Conservation (phyloP, 2,329 filamentous ascomycete genomes). For the Fusarium torulosum region DNA sequence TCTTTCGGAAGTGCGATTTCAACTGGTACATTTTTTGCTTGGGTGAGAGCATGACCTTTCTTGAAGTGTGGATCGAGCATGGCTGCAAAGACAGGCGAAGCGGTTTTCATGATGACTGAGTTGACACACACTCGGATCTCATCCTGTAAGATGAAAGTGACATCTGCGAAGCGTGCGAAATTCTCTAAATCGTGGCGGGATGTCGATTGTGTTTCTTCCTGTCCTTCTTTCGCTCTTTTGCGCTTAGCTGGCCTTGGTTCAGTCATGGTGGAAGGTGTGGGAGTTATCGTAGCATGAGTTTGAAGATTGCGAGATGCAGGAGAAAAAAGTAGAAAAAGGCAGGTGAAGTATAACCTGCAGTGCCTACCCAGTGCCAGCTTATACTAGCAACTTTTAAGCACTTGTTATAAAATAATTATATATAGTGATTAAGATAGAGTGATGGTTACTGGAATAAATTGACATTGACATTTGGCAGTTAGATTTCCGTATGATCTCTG, state of each 20-base stretch:
- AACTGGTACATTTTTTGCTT: not conserved
- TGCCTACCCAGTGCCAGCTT: too few species aligned
- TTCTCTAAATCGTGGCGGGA: not conserved
- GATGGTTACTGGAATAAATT: too few species aligned
- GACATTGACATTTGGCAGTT: too few species aligned
- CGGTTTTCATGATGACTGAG: not conserved
- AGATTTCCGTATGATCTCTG: too few species aligned
- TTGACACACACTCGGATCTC: not conserved
- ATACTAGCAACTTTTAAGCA: too few species aligned
- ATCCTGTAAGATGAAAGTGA: not conserved
- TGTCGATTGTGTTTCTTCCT: too few species aligned
- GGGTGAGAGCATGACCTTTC: not conserved
- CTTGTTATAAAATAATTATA: too few species aligned
- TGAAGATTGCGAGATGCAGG: not conserved
- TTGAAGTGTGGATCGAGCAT: slow-evolving; percentile 15
- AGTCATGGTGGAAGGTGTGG: not conserved
- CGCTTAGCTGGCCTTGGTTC: not conserved
- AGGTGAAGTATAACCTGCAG: not conserved
- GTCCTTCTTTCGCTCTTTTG: not conserved
- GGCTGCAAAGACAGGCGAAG: not conserved
- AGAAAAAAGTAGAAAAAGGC: not conserved
- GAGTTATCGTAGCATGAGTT: not conserved
- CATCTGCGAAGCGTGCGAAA: not conserved
- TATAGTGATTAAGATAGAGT: too few species aligned
- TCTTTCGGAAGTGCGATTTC: slow-evolving; percentile 15